Conservation (phyloP, 2,329 filamentous ascomycete species). For the Fusarium humuli region DNA sequence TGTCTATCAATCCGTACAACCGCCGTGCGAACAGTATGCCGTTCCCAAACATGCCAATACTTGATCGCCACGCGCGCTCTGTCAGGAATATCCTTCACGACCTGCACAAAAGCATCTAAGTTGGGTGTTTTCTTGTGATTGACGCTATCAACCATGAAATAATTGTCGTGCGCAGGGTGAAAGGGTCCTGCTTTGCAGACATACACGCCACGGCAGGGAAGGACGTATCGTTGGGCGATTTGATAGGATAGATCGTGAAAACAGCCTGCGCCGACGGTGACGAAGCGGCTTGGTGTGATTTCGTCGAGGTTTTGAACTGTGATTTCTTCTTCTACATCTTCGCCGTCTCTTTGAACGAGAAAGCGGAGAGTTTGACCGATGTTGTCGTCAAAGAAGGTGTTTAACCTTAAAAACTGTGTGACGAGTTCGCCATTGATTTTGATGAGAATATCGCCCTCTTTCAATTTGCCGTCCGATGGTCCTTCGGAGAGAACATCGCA, state of each 20-base stretch:
- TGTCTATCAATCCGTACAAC: conserved; percentile 94
- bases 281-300: conserved; percentile 95
- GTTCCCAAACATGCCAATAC: conserved; percentile 27
- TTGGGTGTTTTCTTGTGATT: conserved; percentile 86
- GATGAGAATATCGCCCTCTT: conserved; percentile 94
- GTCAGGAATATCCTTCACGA: conserved; percentile 25
- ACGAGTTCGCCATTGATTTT: conserved; percentile 94
- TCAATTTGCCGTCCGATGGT: conserved; percentile 79
- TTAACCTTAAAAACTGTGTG: conserved; percentile 90
- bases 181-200: conserved; percentile 57
- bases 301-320: conserved; percentile 87
- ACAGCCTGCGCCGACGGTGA: conserved; percentile 90
- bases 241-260: conserved; percentile 98
- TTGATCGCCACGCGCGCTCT: conserved; percentile 21
- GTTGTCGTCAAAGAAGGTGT: conserved; percentile 87
- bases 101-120: conserved; percentile 70
- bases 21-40: conserved; percentile 88
- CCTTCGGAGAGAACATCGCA: conserved; percentile 93
- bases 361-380: conserved; percentile 82
- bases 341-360: conserved; percentile 86
- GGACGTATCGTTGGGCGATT: conserved; percentile 91
- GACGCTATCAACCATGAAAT: conserved; percentile 72
- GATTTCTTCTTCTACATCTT: conserved; percentile 86
- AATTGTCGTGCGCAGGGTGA: conserved; percentile 8
- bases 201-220: conserved; percentile 92